phyloP scores from a whole-genome alignment of 257 asterid genomes.

The Solanum ossicruentum region DNA sequence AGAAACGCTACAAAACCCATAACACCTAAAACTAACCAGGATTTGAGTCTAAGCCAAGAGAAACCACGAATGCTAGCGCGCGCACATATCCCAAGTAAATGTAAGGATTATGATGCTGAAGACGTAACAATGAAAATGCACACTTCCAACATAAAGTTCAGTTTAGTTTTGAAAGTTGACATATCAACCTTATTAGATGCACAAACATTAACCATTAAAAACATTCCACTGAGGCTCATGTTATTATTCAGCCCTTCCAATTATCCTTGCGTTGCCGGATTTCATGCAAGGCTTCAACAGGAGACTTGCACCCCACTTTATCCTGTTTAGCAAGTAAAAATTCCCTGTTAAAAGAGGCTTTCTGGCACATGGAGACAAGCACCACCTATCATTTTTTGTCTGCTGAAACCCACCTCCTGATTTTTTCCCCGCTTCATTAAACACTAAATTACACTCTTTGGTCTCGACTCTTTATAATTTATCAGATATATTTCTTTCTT shows the following conservation, averaged over 20 bases:
- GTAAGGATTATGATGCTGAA: not conserved
- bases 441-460: not conserved
- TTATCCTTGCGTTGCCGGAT: conserved; percentile 66
- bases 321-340: conserved; percentile 27
- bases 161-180: not conserved
- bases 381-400: not conserved
- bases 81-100: not conserved
- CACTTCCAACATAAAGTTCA: not conserved
- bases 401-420: not conserved
- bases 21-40: not conserved
- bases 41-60: not conserved
- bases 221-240: not conserved
- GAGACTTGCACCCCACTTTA: conserved; percentile 61
- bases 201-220: not conserved
- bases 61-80: not conserved
- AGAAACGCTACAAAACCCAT: not conserved
- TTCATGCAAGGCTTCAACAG: conserved; percentile 63
- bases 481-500: not conserved
- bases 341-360: not conserved
- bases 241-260: conserved; percentile 21
- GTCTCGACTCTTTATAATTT: not conserved
- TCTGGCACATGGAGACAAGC: not conserved
- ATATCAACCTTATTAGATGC: not conserved
- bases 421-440: not conserved
- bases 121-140: not conserved